Conservation (phyloP, 1,284 basidiomycete species). For the Ceratobasidium sp. region DNA sequence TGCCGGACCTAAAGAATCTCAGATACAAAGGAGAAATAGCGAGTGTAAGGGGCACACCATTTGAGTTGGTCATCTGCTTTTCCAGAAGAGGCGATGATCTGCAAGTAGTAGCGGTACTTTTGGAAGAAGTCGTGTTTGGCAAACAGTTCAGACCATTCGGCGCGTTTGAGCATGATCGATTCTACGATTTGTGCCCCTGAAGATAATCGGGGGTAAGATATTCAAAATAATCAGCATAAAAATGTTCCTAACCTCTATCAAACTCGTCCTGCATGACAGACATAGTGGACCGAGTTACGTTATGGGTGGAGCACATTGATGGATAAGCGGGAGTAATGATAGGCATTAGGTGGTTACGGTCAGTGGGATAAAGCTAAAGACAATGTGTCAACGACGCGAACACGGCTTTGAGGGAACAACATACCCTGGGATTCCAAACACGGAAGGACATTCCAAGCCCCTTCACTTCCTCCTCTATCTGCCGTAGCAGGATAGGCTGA, state of each 20-base stretch:
- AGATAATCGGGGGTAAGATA: slow-evolving; percentile 24
- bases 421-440: slow-evolving; percentile 97
- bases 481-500: slow-evolving; percentile 94
- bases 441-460: slow-evolving; percentile 73
- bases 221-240: slow-evolving; percentile 16
- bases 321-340: slow-evolving; percentile 99
- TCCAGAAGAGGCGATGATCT: slow-evolving; percentile 92
- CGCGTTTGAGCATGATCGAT: slow-evolving; percentile 84
- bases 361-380: slow-evolving; percentile 85
- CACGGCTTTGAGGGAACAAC: slow-evolving; percentile 40
- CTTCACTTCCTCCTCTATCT: slow-evolving; percentile 85
- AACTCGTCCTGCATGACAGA: slow-evolving; percentile 98
- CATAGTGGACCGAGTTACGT: slow-evolving; percentile 95
- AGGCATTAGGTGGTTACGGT: slow-evolving; percentile 97
- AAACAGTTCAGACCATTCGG: slow-evolving; percentile 94
- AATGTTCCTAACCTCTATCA: slow-evolving; percentile 75
- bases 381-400: neutral
- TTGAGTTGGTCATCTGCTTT: slow-evolving; percentile 89
- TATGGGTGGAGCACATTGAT: slow-evolving; percentile 99
- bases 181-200: slow-evolving; percentile 92
- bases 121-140: slow-evolving; percentile 96
- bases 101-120: slow-evolving; percentile 98
- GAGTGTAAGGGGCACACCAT: slow-evolving; percentile 70
- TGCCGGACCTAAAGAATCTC: slow-evolving; percentile 74
- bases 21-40: slow-evolving; percentile 8